Conservation (phyloP, 257 asterid species). For the Coffea canephora region DNA sequence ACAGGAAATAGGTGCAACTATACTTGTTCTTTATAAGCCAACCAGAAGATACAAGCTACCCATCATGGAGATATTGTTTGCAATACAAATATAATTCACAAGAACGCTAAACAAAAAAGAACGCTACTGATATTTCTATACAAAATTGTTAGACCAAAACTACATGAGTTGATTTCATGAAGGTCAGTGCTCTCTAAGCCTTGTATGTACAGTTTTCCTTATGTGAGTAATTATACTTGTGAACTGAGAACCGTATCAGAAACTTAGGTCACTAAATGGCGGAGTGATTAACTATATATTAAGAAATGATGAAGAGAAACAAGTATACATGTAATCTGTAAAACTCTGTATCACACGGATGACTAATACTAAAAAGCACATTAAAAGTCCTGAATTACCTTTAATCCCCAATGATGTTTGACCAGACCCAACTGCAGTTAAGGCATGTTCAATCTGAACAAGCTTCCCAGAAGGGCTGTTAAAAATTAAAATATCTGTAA, state of each 20-base stretch:
- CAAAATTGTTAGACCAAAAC: background rate
- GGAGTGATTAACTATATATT: background rate
- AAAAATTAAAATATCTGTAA: constrained; percentile 3
- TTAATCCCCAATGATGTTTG: constrained; percentile 97
- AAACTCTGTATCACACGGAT: background rate
- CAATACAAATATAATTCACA: background rate
- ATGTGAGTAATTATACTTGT: background rate
- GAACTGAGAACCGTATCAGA: background rate
- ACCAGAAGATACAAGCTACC: background rate
- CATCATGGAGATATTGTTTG: background rate
- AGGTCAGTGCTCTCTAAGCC: background rate
- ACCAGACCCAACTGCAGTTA: constrained; percentile 99
- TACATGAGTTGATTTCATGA: background rate
- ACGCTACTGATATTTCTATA: background rate
- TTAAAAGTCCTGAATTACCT: constrained; percentile 39
- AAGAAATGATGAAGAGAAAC: background rate
- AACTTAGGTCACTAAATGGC: background rate
- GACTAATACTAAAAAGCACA: background rate
- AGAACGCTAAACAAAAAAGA: background rate
- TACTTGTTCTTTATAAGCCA: background rate
- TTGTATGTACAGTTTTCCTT: background rate
- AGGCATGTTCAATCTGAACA: constrained; percentile 97
- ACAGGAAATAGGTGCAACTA: background rate
- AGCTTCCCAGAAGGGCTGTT: constrained; percentile 96
- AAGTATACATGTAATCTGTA: background rate